Conservation (phyloP, 345 rosid species). For the Brassica juncea region DNA sequence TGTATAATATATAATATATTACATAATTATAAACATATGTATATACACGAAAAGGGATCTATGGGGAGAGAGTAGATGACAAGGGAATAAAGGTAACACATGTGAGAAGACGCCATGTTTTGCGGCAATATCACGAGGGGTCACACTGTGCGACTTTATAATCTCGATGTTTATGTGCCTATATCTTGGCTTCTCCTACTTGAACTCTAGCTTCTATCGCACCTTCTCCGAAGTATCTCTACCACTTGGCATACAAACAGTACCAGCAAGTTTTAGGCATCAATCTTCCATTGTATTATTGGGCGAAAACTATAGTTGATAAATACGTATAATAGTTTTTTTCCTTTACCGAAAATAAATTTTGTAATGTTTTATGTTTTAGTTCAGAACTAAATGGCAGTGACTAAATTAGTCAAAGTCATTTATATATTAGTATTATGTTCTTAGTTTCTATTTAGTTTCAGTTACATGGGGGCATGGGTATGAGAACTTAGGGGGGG, state of each 20-base stretch:
- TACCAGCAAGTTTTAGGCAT: background rate
- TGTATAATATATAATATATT: conserved; percentile 17
- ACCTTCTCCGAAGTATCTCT: conserved; percentile 29
- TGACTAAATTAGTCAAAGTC: no score
- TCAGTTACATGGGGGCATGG: no score
- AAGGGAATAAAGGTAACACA: conserved; percentile 35
- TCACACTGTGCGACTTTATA: conserved; percentile 29
- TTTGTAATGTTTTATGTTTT: background rate
- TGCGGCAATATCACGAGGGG: conserved; percentile 42
- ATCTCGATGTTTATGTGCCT: conserved; percentile 28
- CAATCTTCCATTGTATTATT: background rate
- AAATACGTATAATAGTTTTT: background rate
- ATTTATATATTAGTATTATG: no score
- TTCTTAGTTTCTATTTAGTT: no score
- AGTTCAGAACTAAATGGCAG: no score
- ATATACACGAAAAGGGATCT: conserved; percentile 27
- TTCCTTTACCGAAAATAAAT: background rate
- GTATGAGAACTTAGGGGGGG: no score
- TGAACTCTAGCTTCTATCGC: conserved; percentile 35
- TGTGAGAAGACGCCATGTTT: conserved; percentile 40
- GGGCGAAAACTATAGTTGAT: background rate
- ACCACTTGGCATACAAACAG: background rate
- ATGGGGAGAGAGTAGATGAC: conserved; percentile 28
- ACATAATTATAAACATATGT: background rate
- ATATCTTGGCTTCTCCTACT: conserved; percentile 39